phyloP scores from a whole-genome alignment of 768 basidiomycete species.

The Leucosporidium scottii region DNA sequence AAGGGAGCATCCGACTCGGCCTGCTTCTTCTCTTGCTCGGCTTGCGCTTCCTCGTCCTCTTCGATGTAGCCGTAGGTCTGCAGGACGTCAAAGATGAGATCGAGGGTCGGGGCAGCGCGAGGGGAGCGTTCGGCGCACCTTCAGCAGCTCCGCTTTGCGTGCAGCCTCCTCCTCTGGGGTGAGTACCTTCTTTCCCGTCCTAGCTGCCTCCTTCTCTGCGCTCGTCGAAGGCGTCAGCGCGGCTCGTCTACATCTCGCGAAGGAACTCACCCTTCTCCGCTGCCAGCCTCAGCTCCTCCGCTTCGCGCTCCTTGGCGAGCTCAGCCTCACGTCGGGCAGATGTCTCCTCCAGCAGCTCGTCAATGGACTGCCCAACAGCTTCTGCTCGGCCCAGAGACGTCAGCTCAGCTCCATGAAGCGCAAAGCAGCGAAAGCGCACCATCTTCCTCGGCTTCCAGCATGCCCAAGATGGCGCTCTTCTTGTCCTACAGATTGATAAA shows the following conservation, averaged over 20 bases:
- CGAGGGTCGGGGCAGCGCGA: background rate
- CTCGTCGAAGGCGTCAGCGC: background rate
- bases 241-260: background rate
- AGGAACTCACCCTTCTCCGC: slow-evolving; percentile 9
- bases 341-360: slow-evolving; percentile 11
- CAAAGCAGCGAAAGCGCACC: slow-evolving; percentile 4
- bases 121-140: background rate
- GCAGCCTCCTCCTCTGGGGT: slow-evolving; percentile 20
- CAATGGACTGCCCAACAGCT: background rate
- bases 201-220: background rate
- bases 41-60: slow-evolving; percentile 10
- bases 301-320: background rate
- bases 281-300: slow-evolving; percentile 2
- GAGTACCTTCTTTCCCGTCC: slow-evolving; percentile 3
- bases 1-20: slow-evolving; percentile 1
- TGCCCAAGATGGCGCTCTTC: slow-evolving; percentile 25
- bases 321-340: slow-evolving; percentile 7
- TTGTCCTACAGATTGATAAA: slow-evolving; percentile 11
- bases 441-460: slow-evolving; percentile 29
- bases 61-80: slow-evolving; percentile 26
- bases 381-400: slow-evolving; percentile 9
- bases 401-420: background rate
- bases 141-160: slow-evolving; percentile 17
- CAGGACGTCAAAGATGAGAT: background rate
- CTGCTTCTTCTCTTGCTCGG: background rate